phyloP scores from a whole-genome alignment of 768 basidiomycete genomes.

The Rhodotorula graminis region DNA sequence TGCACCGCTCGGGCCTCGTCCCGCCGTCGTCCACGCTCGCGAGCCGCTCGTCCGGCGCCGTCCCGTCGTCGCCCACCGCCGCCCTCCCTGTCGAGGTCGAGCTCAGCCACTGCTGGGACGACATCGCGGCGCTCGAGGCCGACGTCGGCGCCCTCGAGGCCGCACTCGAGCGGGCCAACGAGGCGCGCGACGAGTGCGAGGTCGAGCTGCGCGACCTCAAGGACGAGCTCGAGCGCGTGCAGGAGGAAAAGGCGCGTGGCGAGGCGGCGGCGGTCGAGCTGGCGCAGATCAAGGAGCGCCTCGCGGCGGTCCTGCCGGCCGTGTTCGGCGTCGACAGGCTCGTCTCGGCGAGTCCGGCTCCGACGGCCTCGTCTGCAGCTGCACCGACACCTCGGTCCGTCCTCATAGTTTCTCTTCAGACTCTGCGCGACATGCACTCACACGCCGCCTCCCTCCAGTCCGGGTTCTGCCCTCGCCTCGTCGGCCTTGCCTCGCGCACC shows the following conservation, averaged over 20 bases:
- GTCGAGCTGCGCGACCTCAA: background rate
- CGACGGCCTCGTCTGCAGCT: background rate
- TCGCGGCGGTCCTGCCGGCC: background rate
- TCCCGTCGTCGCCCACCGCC: background rate
- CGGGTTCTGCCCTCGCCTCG: background rate
- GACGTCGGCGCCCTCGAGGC: background rate
- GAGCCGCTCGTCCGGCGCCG: background rate
- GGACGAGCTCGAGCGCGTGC: background rate
- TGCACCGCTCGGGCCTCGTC: background rate
- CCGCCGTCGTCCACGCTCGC: background rate
- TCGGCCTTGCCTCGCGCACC: background rate
- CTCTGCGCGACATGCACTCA: no score
- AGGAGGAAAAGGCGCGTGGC: background rate
- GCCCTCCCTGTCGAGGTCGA: background rate
- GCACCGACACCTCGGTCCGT: background rate
- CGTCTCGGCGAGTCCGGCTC: background rate
- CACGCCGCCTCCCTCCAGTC: background rate
- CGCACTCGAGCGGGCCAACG: background rate
- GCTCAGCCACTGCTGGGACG: background rate
- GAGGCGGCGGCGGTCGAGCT: background rate
- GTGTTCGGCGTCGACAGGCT: background rate
- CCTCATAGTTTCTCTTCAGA: no score
- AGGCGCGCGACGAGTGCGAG: background rate
- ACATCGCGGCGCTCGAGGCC: constrained; percentile 8
- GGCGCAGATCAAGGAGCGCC: background rate